A percentile compares a stretch with the other conserved stretches of the same genome.
These are phyloP conservation scores for Backusella australiensis DNA, from an alignment of 192 early-diverging fungal species.

Conservation along the genomic window DNA sequence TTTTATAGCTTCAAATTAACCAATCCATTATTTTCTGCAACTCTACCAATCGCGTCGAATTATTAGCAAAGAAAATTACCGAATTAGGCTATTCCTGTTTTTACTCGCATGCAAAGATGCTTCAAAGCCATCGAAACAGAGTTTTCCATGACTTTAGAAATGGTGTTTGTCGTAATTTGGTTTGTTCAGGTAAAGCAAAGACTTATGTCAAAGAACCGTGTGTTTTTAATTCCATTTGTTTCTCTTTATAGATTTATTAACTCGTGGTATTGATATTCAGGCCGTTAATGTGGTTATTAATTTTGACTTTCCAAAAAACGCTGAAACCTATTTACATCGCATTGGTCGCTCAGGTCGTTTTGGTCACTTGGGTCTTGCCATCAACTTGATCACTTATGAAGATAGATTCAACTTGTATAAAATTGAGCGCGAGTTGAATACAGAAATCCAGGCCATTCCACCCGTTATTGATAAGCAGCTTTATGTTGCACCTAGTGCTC, in stretches of 20 bases:
- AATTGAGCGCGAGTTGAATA: slow-evolving; percentile 98
- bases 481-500: slow-evolving; percentile 76
- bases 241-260: slow-evolving; percentile 74
- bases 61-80: slow-evolving; percentile 98
- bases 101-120: slow-evolving; percentile 98
- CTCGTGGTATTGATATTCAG: slow-evolving; percentile 99
- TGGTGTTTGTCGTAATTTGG: slow-evolving; percentile 95
- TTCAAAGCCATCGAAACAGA: slow-evolving; percentile 96
- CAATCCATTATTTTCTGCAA: slow-evolving; percentile 99
- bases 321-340: slow-evolving; percentile 98
- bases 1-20: slow-evolving; percentile 90
- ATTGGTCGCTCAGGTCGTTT: slow-evolving; percentile 98
- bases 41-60: slow-evolving; percentile 97
- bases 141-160: slow-evolving; percentile 99
- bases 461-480: slow-evolving; percentile 93
- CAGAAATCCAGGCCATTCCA: slow-evolving; percentile 97
- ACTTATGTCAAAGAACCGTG: no score
- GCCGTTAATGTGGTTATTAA: slow-evolving; percentile 99
- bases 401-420: slow-evolving; percentile 97
- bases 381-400: slow-evolving; percentile 98
- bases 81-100: slow-evolving; percentile 99
- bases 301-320: slow-evolving; percentile 99
- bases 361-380: slow-evolving; percentile 93
- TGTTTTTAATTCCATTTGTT: background rate
- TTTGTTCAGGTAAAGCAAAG: slow-evolving; percentile 77